Percentiles rank a stretch among this genome's conserved stretches.
Evolutionary conservation across 306 rosid species (phyloP).

Genomic region (Ziziphus jujuba): DNA sequence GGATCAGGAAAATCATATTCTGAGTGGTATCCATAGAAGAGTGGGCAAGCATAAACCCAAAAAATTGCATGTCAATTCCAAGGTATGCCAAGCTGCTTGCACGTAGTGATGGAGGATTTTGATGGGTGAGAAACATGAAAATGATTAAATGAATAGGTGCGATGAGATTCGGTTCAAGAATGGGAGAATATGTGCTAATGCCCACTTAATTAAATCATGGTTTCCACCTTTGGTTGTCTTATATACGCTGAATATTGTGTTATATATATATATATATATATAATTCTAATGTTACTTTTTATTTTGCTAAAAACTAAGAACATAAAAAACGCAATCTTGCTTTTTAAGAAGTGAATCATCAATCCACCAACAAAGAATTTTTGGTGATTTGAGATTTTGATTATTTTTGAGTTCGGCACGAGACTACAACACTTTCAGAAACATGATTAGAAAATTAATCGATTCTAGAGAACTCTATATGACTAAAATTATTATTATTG

Average conservation of each 20-base stretch:
- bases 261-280: background rate
- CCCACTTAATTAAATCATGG: background rate
- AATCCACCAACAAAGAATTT: background rate
- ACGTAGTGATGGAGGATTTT: background rate
- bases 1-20: no score
- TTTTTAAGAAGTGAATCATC: slow-evolving; percentile 4
- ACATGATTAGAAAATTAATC: no score
- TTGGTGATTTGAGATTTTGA: background rate
- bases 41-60: background rate
- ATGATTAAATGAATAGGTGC: no score
- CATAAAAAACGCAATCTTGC: no score
- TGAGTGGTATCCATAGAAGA: background rate
- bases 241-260: no score
- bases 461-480: no score
- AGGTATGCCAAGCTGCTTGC: background rate
- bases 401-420: background rate
- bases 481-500: no score
- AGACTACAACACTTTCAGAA: no score
- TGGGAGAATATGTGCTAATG: background rate
- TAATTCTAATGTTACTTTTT: background rate
- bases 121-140: slow-evolving; percentile 4
- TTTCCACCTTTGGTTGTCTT: background rate
- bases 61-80: background rate
- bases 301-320: no score
- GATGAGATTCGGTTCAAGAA: background rate